A percentile compares a stretch with the other conserved stretches of the same genome.
phyloP scores from a whole-genome alignment of 2,329 filamentous ascomycete species.

The Penicillium brevicompactum region DNA sequence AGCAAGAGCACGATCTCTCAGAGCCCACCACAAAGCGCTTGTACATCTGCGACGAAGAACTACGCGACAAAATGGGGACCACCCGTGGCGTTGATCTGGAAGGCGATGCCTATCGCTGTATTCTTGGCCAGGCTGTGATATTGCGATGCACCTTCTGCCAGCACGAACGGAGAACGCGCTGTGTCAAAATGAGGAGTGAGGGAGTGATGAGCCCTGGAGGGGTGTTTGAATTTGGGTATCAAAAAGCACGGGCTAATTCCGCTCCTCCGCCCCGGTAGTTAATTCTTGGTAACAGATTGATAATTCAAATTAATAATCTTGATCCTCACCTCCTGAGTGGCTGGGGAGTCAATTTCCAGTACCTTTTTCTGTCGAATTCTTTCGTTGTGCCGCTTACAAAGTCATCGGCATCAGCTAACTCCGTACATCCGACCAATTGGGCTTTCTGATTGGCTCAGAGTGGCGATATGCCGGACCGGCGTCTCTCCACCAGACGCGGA shows the following conservation, averaged over 20 bases:
- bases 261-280: background rate
- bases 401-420: background rate
- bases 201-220: too few relatives aligned
- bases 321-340: background rate
- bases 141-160: too few relatives aligned
- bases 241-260: background rate
- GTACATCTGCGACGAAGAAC: background rate
- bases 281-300: constrained; percentile 1
- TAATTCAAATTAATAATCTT: background rate
- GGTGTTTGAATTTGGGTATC: too few relatives aligned
- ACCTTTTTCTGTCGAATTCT: too few relatives aligned
- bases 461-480: background rate
- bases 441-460: background rate
- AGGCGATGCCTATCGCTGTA: background rate
- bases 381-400: background rate
- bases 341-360: too few relatives aligned
- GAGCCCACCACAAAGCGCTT: background rate
- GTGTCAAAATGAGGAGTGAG: background rate
- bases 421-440: background rate
- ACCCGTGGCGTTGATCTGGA: background rate
- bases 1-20: background rate
- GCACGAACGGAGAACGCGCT: background rate
- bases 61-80: background rate
- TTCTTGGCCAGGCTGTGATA: background rate
- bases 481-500: background rate